phyloP scores from a whole-genome alignment of 179 eudicot species.

The Drosera spatulata region DNA sequence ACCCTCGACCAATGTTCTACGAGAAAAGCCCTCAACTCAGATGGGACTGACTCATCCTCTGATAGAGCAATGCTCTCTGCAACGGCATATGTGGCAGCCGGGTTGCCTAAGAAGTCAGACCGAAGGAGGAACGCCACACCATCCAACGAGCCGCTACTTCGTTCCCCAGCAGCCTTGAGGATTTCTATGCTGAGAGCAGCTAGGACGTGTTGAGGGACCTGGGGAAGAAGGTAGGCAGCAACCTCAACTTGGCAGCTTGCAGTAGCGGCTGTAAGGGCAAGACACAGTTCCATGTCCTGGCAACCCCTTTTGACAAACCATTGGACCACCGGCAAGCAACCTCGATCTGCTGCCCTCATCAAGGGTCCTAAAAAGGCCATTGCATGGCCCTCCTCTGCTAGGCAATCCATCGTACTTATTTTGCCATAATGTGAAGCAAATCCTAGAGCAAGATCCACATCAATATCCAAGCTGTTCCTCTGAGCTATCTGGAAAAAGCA shows the following conservation, averaged over 20 bases:
- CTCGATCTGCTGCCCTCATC: slow-evolving; percentile 94
- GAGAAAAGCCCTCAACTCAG: slow-evolving; percentile 55
- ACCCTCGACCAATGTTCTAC: slow-evolving; percentile 68
- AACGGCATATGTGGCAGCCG: slow-evolving; percentile 71
- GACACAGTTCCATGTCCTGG: slow-evolving; percentile 96
- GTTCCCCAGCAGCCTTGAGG: slow-evolving; percentile 92
- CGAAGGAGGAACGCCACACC: slow-evolving; percentile 87
- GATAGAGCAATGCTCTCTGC: slow-evolving; percentile 77
- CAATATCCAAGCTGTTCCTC: slow-evolving; percentile 88
- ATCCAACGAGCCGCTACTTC: slow-evolving; percentile 84
- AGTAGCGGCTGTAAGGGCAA: slow-evolving; percentile 93
- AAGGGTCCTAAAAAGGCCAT: slow-evolving; percentile 86
- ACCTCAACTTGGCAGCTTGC: slow-evolving; percentile 77
- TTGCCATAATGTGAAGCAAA: slow-evolving; percentile 79
- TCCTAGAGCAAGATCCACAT: slow-evolving; percentile 62
- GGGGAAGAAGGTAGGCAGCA: slow-evolving; percentile 87
- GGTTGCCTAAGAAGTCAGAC: slow-evolving; percentile 71
- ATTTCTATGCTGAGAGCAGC: slow-evolving; percentile 90
- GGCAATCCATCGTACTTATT: slow-evolving; percentile 84
- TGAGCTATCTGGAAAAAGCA: slow-evolving; percentile 61
- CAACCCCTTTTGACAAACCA: slow-evolving; percentile 94
- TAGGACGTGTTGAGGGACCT: slow-evolving; percentile 83
- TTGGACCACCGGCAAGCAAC: slow-evolving; percentile 73
- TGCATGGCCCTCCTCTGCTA: slow-evolving; percentile 93
- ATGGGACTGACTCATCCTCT: slow-evolving; percentile 64